Evolutionary conservation across 305 asterid genomes (phyloP).

Genomic region (Fraxinus sp.): DNA sequence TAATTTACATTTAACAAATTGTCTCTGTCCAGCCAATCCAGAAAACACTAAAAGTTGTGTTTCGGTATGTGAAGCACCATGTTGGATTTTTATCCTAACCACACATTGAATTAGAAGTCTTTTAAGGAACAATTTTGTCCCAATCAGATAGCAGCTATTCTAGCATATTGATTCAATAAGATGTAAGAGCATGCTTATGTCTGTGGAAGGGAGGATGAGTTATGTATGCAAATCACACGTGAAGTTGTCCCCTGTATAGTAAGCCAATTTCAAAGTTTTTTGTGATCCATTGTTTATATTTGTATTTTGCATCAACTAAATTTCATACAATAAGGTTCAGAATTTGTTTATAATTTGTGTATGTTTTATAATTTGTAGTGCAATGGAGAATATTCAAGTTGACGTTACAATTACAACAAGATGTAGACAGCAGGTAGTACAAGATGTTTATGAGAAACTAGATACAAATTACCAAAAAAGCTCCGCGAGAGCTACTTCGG

Average conservation of each 20-base stretch:
- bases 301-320: not conserved
- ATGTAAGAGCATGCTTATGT: not conserved
- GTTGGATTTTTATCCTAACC: not conserved
- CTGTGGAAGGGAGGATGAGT: not conserved
- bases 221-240: not conserved
- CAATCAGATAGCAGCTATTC: not conserved
- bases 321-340: not conserved
- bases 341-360: not conserved
- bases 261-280: not conserved
- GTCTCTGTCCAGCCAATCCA: not conserved
- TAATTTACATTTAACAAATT: not conserved
- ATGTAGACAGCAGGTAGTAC: no score
- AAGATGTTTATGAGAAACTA: no score
- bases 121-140: not conserved
- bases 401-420: no score
- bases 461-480: no score
- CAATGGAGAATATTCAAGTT: no score
- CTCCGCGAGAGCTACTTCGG: no score
- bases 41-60: not conserved
- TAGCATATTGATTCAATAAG: not conserved
- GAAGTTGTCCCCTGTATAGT: not conserved
- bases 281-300: not conserved
- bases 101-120: not conserved
- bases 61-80: not conserved
- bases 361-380: no score